These are phyloP conservation scores for Didymella lethalis DNA, from an alignment of 2,329 filamentous ascomycete genomes.

Conservation along the genomic window DNA sequence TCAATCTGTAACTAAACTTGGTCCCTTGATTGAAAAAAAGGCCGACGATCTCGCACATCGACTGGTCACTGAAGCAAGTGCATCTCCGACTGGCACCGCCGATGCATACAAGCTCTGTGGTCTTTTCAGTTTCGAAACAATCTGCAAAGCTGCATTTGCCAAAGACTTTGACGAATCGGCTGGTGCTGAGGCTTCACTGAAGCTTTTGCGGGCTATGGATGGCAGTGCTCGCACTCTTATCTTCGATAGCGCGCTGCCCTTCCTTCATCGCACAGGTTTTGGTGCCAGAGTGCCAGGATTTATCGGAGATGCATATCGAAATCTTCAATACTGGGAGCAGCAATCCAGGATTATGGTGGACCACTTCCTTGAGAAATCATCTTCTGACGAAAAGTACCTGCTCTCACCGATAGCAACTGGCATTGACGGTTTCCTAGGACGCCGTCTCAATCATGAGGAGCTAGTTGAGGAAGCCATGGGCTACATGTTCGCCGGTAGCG, in stretches of 20 bases:
- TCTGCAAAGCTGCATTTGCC: not conserved
- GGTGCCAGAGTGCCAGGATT: not conserved
- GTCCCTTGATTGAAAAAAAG: not conserved
- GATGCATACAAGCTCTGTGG: not conserved
- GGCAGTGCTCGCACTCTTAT: not conserved
- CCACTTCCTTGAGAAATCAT: not conserved
- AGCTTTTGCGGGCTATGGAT: not conserved
- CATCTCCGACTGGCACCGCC: not conserved
- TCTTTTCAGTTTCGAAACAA: not conserved
- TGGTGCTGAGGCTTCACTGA: not conserved
- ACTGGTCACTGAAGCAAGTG: not conserved
- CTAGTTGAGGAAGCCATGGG: not conserved
- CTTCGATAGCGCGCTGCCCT: not conserved
- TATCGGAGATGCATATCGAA: not conserved
- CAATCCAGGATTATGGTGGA: not conserved
- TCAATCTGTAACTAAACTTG: not conserved
- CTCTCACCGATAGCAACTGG: not conserved
- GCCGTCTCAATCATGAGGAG: not conserved
- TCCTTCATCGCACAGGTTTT: not conserved
- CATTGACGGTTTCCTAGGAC: not conserved
- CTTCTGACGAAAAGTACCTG: not conserved
- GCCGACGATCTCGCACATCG: not conserved
- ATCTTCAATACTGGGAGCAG: not conserved
- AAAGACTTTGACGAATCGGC: not conserved
- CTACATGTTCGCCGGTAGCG: not conserved